These are phyloP conservation scores for Senna tora DNA, from an alignment of 306 rosid species.

Conservation along the genomic window DNA sequence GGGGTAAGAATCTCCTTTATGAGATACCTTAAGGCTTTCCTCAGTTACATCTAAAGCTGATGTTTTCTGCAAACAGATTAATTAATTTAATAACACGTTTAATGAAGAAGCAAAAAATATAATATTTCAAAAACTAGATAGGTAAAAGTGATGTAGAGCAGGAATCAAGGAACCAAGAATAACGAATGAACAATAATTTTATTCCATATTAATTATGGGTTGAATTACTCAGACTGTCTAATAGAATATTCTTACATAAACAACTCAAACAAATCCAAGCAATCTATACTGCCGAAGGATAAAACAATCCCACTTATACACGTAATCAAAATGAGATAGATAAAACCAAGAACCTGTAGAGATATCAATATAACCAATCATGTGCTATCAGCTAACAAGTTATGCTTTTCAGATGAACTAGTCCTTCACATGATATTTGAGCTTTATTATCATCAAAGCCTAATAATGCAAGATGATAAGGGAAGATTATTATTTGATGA, in stretches of 20 bases:
- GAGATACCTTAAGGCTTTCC: conserved; percentile 76
- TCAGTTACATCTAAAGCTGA: conserved; percentile 74
- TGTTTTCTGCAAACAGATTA: conserved; percentile 63
- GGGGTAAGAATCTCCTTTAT: conserved; percentile 29
- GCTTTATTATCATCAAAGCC: neutral
- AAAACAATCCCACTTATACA: neutral
- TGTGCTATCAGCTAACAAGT: neutral
- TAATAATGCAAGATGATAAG: neutral
- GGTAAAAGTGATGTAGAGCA: neutral
- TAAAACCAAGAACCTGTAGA: neutral
- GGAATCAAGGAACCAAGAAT: neutral
- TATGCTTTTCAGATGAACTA: neutral
- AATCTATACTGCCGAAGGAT: neutral
- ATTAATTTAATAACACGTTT: neutral
- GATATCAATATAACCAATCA: neutral
- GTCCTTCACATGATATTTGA: neutral
- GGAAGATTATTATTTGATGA: neutral
- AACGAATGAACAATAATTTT: neutral
- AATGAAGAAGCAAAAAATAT: conserved; percentile 7
- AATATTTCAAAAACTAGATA: neutral
- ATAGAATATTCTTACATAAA: neutral
- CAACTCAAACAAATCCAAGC: neutral
- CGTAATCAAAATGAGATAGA: neutral
- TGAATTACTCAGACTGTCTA: neutral
- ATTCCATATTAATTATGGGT: neutral